Conservation (phyloP, 2,329 filamentous ascomycete genomes). For the Amesomyces nigricolor region DNA sequence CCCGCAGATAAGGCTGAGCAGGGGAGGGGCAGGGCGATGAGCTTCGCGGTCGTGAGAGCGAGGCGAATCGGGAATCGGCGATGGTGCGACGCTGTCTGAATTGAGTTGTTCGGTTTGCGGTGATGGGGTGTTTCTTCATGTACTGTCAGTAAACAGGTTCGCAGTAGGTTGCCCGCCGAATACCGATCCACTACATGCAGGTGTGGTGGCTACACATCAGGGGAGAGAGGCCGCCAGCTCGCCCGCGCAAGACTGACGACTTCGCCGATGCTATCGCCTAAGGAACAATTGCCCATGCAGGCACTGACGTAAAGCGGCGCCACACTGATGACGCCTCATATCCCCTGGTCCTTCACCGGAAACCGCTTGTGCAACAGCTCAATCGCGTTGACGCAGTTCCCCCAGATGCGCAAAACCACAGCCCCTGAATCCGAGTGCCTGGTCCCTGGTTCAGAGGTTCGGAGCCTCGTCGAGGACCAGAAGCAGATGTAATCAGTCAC, state of each 20-base stretch:
- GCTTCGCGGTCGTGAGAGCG: conserved; percentile 5
- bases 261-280: too few species aligned
- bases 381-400: conserved; percentile 9
- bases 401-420: background rate
- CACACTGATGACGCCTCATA: background rate
- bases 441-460: background rate
- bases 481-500: too few species aligned
- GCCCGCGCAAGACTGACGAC: too few species aligned
- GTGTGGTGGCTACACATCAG: too few species aligned
- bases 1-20: conserved; percentile 20
- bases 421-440: background rate
- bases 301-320: background rate
- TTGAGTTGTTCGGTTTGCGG: background rate
- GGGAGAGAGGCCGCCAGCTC: too few species aligned
- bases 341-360: background rate
- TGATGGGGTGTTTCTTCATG: too few species aligned
- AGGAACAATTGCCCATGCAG: background rate
- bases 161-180: too few species aligned
- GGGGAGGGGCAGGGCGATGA: conserved; percentile 5
- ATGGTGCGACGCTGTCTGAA: background rate
- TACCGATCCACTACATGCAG: too few species aligned
- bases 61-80: background rate
- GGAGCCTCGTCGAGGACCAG: too few species aligned
- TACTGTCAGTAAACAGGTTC: too few species aligned
- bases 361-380: conserved; percentile 6